Base-by-base conservation (phyloP, 2,329 filamentous ascomycete species). In the Phaeosphaeria sp. region DNA sequence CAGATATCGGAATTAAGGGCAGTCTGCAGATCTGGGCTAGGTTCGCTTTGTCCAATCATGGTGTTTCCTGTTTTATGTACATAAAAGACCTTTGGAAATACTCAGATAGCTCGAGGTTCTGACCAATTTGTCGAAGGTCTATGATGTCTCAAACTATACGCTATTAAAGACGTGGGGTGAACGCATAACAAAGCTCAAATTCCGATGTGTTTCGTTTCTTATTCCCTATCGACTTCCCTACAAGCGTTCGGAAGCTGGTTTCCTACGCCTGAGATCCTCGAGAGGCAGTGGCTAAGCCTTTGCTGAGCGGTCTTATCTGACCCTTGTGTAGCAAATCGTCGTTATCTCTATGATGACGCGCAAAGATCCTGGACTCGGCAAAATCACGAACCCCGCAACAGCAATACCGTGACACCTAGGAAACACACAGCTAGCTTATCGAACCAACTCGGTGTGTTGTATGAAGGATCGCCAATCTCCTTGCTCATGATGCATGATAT, bases 311-410 rank as follows among this genome's bases (percentile, higher is more conserved):
- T 36, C 47, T 49, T 49, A 49, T 49, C 47, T 49, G 25, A 6
- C 13, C 27, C n/a, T 2, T 22, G 42, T 44, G 18, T 6, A 21
- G n/a, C 42, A 13, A 21, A 13, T 44, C n/a, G 21, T 30, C 30
- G 47, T 49, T 49, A 49, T 49, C 47, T 20, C 33, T 36, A 18
- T 18, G 33, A 49, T 49, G 47, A 49, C 47, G 47, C 18, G 47
- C 18, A 36, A 30, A 39, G 27, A 49, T 49, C 47, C 47, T 49
- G 25, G 27, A 36, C 18, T 39, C 27, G 47, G 47, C 30, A 49
- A 39, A 36, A 47, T 18, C n/a, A 47, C 23, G n/a, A 18, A 47
- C 46, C 46, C 46, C 46, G 46, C 46, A 47, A 47, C 11, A 47
- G 22, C 46, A 23, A 27, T 47, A 18, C 11, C n/a, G 15, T 27